Percentiles rank a stretch among this genome's conserved stretches.
Conservation (phyloP, 2,329 filamentous ascomycete genomes). For the Chaetomiaceae sp. region DNA sequence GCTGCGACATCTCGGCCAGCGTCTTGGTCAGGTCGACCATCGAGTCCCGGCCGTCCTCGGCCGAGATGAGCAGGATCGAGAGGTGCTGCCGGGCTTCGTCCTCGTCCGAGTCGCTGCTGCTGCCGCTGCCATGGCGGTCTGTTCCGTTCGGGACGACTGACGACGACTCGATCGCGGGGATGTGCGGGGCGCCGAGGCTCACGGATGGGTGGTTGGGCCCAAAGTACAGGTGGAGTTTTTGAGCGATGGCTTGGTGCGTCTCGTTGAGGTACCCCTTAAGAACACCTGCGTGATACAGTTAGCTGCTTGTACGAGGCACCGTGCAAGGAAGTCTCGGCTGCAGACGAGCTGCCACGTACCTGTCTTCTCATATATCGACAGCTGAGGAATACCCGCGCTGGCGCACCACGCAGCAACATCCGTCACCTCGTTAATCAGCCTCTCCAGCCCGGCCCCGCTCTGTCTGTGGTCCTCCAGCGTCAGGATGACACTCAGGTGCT, state of each 20-base stretch:
- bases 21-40: conserved; percentile 95
- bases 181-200: conserved; percentile 67
- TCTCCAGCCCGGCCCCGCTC: conserved; percentile 70
- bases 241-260: conserved; percentile 71
- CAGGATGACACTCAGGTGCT: conserved; percentile 83
- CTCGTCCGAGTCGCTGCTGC: conserved; percentile 29
- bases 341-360: conserved; percentile 50
- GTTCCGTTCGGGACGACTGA: conserved; percentile 36
- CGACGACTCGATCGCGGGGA: conserved; percentile 53
- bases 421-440: conserved; percentile 82
- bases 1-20: conserved; percentile 89
- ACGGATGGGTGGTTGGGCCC: conserved; percentile 69
- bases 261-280: conserved; percentile 87
- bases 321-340: not conserved
- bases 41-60: conserved; percentile 85
- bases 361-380: conserved; percentile 89
- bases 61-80: conserved; percentile 72
- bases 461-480: conserved; percentile 66
- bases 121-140: not conserved
- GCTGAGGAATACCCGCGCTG: conserved; percentile 77
- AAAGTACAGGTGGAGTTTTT: conserved; percentile 84
- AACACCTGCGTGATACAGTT: conserved; percentile 53
- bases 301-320: not conserved
- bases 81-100: conserved; percentile 41
- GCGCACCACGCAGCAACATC: conserved; percentile 93